These are phyloP conservation scores for Crithidia expoeki DNA, from an alignment of 208 protist genomes.

Conservation along the genomic window DNA sequence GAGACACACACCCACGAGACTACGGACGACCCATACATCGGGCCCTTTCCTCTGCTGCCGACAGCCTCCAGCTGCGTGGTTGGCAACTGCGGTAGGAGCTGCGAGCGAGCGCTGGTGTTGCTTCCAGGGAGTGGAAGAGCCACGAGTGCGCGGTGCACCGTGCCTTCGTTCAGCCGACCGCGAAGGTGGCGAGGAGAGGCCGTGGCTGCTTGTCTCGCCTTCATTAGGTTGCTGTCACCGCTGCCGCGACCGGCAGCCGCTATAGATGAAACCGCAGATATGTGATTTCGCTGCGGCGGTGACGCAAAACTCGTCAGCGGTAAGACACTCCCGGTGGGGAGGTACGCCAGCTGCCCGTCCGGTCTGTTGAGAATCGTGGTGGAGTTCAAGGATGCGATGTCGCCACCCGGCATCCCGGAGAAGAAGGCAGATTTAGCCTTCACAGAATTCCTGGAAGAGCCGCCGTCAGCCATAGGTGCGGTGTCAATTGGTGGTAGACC, in stretches of 20 bases:
- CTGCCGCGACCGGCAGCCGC: neutral
- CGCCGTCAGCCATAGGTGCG: no score
- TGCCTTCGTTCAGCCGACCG: slow-evolving; percentile 46
- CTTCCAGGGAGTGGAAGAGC: no score
- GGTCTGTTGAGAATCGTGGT: neutral
- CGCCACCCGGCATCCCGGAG: no score
- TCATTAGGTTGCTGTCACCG: no score
- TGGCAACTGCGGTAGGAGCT: neutral
- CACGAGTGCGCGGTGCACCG: slow-evolving; percentile 26
- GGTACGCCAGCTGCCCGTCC: no score
- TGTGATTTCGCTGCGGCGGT: neutral
- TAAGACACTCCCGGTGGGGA: neutral
- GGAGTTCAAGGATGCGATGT: neutral
- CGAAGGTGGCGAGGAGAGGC: slow-evolving; percentile 23
- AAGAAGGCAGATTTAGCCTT: no score
- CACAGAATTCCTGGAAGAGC: no score
- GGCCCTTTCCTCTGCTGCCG: neutral
- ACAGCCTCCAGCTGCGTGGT: neutral
- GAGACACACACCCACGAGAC: slow-evolving; percentile 16
- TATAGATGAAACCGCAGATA: neutral
- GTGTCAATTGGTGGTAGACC: neutral
- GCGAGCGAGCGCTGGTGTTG: neutral
- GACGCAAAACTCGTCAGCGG: slow-evolving; percentile 1
- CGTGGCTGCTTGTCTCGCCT: neutral
- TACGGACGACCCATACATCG: neutral